phyloP scores from a whole-genome alignment of 1,284 basidiomycete genomes.

The Microbotryum saponariae region DNA sequence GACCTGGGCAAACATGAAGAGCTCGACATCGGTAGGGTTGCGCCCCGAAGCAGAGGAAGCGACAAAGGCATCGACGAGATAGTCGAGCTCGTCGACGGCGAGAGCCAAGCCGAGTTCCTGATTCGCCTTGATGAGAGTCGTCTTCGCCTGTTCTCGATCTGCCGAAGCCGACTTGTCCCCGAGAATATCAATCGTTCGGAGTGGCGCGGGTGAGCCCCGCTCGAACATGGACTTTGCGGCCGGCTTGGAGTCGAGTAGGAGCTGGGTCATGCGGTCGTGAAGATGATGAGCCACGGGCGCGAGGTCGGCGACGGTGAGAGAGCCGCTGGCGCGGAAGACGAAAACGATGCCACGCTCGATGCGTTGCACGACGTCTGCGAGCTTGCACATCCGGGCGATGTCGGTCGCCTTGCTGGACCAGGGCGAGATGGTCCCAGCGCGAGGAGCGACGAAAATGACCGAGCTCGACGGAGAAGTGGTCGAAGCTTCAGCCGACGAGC shows the following conservation, averaged over 20 bases:
- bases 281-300: constrained; percentile 58
- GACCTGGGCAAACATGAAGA: constrained; percentile 99
- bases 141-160: constrained; percentile 33
- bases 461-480: background rate
- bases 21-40: constrained; percentile 90
- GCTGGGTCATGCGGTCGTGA: constrained; percentile 95
- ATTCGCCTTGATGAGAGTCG: constrained; percentile 68
- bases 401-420: constrained; percentile 99
- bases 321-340: constrained; percentile 52
- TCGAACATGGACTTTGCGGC: constrained; percentile 60
- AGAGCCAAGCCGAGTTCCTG: constrained; percentile 81
- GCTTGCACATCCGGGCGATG: constrained; percentile 78
- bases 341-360: constrained; percentile 78
- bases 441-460: constrained; percentile 65
- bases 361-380: constrained; percentile 61
- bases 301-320: constrained; percentile 32
- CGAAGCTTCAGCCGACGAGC: constrained; percentile 2
- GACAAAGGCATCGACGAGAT: constrained; percentile 82
- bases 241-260: constrained; percentile 56
- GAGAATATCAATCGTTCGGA: constrained; percentile 57
- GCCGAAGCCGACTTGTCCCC: constrained; percentile 47
- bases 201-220: constrained; percentile 57
- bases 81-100: constrained; percentile 81
- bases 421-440: constrained; percentile 65
- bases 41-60: constrained; percentile 55